phyloP scores from a whole-genome alignment of 2,329 filamentous ascomycete genomes.

The Stachybotrys chartarum region DNA sequence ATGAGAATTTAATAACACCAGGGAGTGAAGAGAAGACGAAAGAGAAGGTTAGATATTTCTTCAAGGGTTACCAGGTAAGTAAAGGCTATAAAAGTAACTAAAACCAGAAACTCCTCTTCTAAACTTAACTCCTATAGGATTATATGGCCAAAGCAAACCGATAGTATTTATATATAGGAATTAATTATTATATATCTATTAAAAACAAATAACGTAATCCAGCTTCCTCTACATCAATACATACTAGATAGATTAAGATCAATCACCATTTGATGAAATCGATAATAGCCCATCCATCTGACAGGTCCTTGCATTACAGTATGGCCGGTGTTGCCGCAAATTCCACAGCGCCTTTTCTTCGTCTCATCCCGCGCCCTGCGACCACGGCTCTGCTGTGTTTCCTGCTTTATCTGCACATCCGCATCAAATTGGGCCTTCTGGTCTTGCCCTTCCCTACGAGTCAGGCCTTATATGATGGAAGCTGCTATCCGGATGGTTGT shows the following conservation, averaged over 20 bases:
- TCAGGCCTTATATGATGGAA: background rate
- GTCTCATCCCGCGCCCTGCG: background rate
- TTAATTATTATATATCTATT: too few relatives aligned
- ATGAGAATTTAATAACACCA: too few relatives aligned
- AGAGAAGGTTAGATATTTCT: too few relatives aligned
- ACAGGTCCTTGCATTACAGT: background rate
- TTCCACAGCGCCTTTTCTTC: background rate
- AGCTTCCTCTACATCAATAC: too few relatives aligned
- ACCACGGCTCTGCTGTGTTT: background rate
- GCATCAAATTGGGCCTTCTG: background rate
- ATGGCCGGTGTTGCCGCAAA: background rate
- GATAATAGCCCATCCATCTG: background rate
- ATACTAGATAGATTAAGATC: background rate
- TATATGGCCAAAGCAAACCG: too few relatives aligned
- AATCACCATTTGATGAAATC: background rate
- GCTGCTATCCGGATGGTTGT: constrained; percentile 1
- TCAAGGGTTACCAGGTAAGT: too few relatives aligned
- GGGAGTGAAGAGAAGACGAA: too few relatives aligned
- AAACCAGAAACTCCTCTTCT: too few relatives aligned
- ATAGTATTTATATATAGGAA: too few relatives aligned
- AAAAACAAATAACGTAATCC: background rate
- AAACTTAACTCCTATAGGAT: too few relatives aligned
- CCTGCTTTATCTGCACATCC: constrained; percentile 1
- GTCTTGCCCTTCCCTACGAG: background rate
- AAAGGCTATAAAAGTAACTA: too few relatives aligned